A percentile compares a stretch with the other conserved stretches of the same genome.
Conservation (phyloP, 441 rosid genomes). For the Pelargonium fulgidum region DNA sequence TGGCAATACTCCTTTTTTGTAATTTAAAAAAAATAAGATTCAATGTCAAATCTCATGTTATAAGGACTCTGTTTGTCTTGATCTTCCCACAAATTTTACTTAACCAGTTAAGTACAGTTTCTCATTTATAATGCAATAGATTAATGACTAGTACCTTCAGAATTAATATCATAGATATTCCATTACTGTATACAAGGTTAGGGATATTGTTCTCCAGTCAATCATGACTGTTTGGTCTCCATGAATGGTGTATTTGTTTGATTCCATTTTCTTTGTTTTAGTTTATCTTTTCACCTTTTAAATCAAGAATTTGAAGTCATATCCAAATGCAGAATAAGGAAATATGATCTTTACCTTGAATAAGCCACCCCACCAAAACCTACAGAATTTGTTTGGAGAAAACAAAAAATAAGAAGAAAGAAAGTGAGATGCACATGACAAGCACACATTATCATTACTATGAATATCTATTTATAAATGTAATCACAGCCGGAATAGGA, state of each 20-base stretch:
- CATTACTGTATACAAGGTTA: neutral
- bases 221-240: neutral
- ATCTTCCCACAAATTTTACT: neutral
- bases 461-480: neutral
- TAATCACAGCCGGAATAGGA: neutral
- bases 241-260: neutral
- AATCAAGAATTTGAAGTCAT: conserved; percentile 12
- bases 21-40: neutral
- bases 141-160: neutral
- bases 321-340: conserved; percentile 5
- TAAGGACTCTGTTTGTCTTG: neutral
- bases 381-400: conserved; percentile 23
- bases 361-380: conserved; percentile 99
- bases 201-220: neutral
- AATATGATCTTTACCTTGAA: conserved; percentile 68
- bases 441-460: neutral
- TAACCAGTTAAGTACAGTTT: neutral
- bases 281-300: neutral
- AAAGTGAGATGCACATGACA: conserved; percentile 18
- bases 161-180: neutral
- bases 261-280: neutral
- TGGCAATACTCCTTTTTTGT: neutral
- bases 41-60: neutral
- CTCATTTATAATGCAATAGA: neutral
- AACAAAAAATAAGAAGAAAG: conserved; percentile 21